Conservation (phyloP, 106 monocot species). For the Apostasia ramifera region DNA sequence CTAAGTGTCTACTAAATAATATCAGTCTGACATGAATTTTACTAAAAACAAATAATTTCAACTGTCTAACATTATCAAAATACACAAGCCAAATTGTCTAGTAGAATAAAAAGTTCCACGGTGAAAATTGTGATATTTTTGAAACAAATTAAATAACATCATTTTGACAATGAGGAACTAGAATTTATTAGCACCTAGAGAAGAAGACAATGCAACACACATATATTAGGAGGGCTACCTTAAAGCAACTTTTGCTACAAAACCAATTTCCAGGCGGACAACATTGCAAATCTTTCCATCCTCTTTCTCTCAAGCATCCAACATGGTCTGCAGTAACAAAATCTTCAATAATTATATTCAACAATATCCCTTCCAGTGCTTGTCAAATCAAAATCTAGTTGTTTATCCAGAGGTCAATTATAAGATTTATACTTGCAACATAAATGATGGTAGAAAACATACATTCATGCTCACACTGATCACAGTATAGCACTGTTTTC, state of each 20-base stretch:
- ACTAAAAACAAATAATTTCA: no score
- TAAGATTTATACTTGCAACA: background rate
- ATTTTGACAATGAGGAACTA: no score
- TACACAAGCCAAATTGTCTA: no score
- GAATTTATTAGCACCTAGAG: background rate
- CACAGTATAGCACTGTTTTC: conserved; percentile 53
- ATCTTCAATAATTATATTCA: no score
- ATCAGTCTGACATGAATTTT: no score
- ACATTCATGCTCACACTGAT: conserved; percentile 71
- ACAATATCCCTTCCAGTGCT: no score
- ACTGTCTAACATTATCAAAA: no score
- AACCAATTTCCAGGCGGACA: conserved; percentile 64
- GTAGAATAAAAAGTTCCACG: no score
- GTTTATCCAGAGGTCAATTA: no score
- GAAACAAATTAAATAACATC: background rate
- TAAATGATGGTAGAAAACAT: conserved; percentile 9
- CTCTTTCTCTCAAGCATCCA: conserved; percentile 38
- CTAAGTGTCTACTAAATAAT: no score
- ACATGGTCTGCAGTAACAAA: conserved; percentile 52
- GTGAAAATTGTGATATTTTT: background rate
- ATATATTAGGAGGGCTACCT: conserved; percentile 28
- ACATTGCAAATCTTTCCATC: conserved; percentile 9
- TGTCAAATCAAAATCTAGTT: no score
- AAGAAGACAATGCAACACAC: background rate
- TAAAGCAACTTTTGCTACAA: conserved; percentile 53